These are phyloP conservation scores for Plasmopara muralis DNA, from an alignment of 352 stramenopile genomes.

Conservation along the genomic window DNA sequence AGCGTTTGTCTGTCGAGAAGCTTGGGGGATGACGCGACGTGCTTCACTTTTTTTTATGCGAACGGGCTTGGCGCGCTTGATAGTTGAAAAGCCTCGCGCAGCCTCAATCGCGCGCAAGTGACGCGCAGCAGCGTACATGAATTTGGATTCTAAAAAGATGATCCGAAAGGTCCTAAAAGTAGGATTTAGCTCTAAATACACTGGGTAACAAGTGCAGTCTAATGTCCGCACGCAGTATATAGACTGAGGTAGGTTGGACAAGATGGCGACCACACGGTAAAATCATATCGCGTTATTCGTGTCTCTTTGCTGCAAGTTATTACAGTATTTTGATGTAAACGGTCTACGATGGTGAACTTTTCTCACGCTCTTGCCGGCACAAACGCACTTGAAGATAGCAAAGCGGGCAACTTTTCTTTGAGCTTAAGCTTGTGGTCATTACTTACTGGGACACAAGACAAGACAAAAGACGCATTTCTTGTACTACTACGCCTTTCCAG, in stretches of 20 bases:
- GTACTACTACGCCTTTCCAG: too few species aligned
- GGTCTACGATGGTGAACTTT: constrained; percentile 1
- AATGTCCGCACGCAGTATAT: too few species aligned
- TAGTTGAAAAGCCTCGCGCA: constrained; percentile 31
- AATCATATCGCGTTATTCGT: too few species aligned
- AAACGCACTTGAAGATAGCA: constrained; percentile 6
- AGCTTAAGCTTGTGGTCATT: neutral
- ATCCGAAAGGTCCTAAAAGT: too few species aligned
- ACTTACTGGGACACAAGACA: constrained; percentile 2
- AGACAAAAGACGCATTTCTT: constrained; percentile 1
- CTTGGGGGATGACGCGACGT: constrained; percentile 39
- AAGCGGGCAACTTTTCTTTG: constrained; percentile 14
- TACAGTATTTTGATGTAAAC: neutral
- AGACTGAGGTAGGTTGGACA: too few species aligned
- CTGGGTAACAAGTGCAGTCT: too few species aligned
- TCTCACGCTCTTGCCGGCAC: neutral
- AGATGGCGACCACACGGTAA: too few species aligned
- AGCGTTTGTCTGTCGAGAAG: constrained; percentile 39
- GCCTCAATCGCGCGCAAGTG: too few species aligned
- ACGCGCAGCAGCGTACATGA: too few species aligned
- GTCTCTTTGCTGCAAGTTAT: neutral
- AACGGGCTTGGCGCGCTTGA: constrained; percentile 53
- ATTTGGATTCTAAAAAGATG: too few species aligned
- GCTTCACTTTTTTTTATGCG: constrained; percentile 70
- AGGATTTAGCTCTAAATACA: too few species aligned